Evolutionary conservation across 179 eudicot species (phyloP).

Genomic region (Vitellaria paradoxa): DNA sequence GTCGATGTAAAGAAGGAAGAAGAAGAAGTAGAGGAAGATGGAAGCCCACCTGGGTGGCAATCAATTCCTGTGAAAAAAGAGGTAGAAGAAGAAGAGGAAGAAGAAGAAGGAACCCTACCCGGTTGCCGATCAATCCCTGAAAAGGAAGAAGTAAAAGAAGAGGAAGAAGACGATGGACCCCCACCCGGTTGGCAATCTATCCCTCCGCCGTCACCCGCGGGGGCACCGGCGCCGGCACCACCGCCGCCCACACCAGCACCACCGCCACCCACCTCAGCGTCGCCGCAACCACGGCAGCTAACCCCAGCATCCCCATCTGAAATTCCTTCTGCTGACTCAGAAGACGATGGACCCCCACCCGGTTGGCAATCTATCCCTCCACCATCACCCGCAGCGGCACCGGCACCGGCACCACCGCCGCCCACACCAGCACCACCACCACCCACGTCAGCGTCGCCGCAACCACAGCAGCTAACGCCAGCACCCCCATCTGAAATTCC

Average conservation of each 20-base stretch:
- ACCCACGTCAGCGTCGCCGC: conserved; percentile 21
- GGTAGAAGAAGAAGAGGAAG: neutral
- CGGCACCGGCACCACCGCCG: conserved; percentile 1
- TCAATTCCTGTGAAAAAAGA: neutral
- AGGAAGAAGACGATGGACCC: conserved; percentile 4
- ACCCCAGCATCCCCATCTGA: conserved; percentile 8
- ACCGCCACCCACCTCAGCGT: conserved; percentile 22
- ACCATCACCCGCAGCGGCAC: conserved; percentile 22
- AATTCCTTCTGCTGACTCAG: no score
- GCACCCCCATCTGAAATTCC: conserved; percentile 10
- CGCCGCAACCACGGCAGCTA: neutral
- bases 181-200: conserved; percentile 9
- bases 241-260: conserved; percentile 12
- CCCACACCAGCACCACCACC: neutral
- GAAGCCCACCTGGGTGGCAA: conserved; percentile 39
- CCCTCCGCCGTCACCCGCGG: conserved; percentile 18
- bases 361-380: neutral
- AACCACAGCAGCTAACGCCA: neutral
- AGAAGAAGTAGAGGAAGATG: conserved; percentile 24
- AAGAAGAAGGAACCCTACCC: neutral
- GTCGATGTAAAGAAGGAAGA: conserved; percentile 13
- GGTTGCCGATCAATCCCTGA: conserved; percentile 6
- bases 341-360: conserved; percentile 11
- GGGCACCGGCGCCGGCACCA: conserved; percentile 20
- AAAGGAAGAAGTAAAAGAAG: neutral